Percentiles rank a stretch among this genome's conserved stretches.
phyloP scores from a whole-genome alignment of 2,329 filamentous ascomycete genomes.

The Aureobasidium lini region DNA sequence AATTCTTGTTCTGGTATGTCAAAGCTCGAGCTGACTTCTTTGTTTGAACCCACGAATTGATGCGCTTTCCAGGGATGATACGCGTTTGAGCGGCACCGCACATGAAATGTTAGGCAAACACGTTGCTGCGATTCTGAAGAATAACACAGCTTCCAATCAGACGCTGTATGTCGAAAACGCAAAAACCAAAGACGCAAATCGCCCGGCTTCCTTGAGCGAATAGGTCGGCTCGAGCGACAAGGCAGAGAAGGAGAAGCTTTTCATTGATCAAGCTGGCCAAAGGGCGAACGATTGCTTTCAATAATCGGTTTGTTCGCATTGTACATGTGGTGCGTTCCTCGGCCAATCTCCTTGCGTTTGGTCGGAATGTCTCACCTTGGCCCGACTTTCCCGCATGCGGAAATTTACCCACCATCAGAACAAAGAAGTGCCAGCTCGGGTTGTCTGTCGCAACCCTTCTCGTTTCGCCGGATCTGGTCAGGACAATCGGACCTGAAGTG shows the following conservation, averaged over 20 bases:
- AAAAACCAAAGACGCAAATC: background rate
- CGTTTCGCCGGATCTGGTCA: slow-evolving; percentile 7
- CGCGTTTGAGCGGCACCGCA: slow-evolving; percentile 16
- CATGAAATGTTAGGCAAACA: slow-evolving; percentile 13
- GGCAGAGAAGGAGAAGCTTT: background rate
- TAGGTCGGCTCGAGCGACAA: background rate
- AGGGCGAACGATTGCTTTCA: background rate
- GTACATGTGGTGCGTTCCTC: slow-evolving; percentile 24
- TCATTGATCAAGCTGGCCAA: background rate
- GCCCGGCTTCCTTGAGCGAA: background rate
- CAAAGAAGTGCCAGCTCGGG: slow-evolving; percentile 24
- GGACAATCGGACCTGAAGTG: slow-evolving; percentile 14
- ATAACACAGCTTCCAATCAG: background rate
- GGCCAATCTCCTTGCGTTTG: slow-evolving; percentile 24
- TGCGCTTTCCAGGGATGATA: slow-evolving; percentile 9
- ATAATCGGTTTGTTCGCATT: slow-evolving; percentile 23
- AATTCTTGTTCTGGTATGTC: slow-evolving; percentile 14
- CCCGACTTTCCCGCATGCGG: slow-evolving; percentile 27
- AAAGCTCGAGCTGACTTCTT: slow-evolving; percentile 8
- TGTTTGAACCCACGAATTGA: slow-evolving; percentile 1
- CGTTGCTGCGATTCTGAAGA: background rate
- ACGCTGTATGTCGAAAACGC: background rate
- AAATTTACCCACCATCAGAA: slow-evolving; percentile 26
- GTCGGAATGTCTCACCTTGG: slow-evolving; percentile 27
- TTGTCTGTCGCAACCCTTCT: slow-evolving; percentile 13